Evolutionary conservation across 257 asterid species (phyloP), one percentile per base, ranked within the genome.

Genomic region (Nyctanthes arbortristis): DNA sequence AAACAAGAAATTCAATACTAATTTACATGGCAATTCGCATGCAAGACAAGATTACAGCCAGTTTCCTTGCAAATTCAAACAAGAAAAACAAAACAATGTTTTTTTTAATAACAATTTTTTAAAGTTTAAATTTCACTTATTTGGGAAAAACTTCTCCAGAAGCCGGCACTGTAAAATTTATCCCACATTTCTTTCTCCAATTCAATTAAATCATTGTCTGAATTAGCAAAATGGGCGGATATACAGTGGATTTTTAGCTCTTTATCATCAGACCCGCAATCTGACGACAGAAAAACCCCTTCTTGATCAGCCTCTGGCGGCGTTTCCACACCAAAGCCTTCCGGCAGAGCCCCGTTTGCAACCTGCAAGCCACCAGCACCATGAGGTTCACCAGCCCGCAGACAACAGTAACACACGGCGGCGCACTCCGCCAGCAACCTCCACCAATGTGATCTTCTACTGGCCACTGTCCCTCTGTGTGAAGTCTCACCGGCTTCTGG

Each of bases 381-480:
- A 91, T 72, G 35, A 91, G 82, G 60, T 87, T 74, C 33, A 82
- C 83, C 12, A 91, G 32, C 30, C 88, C 90, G 72, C 97, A 91
- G 97, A 34, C 95, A 87, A 73, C 96, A 91, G 73, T 95, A 91
- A 73, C 89, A 84, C 24, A 91, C 80, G 47, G 91, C 97, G n/a
- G 90, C 90, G 73, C 96, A 89, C 61, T 89, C 91, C 93, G 18
- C 97, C 96, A 5, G 82, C 93, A 2, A 89, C 85, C 82, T 91
- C 97, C 36, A 84, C 90, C 43, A 87, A 63, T 59, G 88, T 66
- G 20, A 63, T 70, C 73, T 71, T 55, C 61, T 74, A 43, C 69
- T 55, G n/a, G n/a, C n/a, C 52, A 6, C 78, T 68, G 0, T 79
- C 73, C 39, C 81, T 77, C 32, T 81, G 52, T 16, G 87, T 61